These are phyloP conservation scores for Xylaria sp. DNA, from an alignment of 2,329 filamentous ascomycete genomes.

Conservation along the genomic window DNA sequence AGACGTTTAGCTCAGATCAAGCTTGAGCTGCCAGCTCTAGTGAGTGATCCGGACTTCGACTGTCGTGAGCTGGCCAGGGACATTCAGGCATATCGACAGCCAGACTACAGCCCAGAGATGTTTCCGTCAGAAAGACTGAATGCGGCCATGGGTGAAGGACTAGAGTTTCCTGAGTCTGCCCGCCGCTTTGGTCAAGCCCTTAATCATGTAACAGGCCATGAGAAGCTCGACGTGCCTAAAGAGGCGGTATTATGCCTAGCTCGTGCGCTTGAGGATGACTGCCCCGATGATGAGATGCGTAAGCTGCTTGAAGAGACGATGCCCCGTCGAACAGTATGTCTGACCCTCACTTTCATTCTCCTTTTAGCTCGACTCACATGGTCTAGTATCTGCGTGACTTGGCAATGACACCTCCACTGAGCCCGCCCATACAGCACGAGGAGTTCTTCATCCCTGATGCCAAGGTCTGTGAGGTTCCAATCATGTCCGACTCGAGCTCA, in stretches of 20 bases:
- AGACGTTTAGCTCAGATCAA: constrained; percentile 17
- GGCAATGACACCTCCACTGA: constrained; percentile 29
- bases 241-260: constrained; percentile 21
- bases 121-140: constrained; percentile 28
- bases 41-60: constrained; percentile 29
- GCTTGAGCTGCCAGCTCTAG: constrained; percentile 26
- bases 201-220: constrained; percentile 7
- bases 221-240: constrained; percentile 25
- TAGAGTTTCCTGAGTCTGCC: constrained; percentile 23
- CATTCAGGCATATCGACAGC: constrained; percentile 16
- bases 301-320: constrained; percentile 11
- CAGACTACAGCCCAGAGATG: constrained; percentile 14
- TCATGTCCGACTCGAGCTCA: constrained; percentile 26
- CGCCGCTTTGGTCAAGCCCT: constrained; percentile 16
- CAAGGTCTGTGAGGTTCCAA: constrained; percentile 24
- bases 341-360: not conserved
- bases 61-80: constrained; percentile 20
- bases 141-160: constrained; percentile 23
- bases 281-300: constrained; percentile 13
- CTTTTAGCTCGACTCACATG: constrained; percentile 7
- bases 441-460: constrained; percentile 25
- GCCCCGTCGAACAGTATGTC: constrained; percentile 14
- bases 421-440: constrained; percentile 12
- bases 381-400: constrained; percentile 18
- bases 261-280: constrained; percentile 16